A percentile compares a stretch with the other conserved stretches of the same genome.
These are phyloP conservation scores for Asterophora parasitica DNA, from an alignment of 768 basidiomycete genomes.

Conservation along the genomic window DNA sequence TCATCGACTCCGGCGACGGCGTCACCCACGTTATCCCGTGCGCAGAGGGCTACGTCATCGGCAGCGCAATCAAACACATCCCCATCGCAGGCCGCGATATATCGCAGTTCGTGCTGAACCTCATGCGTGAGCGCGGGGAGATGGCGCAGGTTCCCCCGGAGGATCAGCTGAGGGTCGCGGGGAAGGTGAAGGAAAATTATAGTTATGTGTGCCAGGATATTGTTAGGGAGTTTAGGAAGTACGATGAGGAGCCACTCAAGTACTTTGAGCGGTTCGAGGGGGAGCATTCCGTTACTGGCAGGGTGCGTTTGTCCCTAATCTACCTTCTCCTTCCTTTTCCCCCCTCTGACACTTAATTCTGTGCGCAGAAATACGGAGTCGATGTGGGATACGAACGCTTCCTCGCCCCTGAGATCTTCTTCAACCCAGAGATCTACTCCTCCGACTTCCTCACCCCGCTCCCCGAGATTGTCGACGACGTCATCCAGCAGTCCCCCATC, in stretches of 20 bases:
- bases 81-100: constrained; percentile 98
- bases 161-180: constrained; percentile 87
- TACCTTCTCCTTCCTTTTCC: too few species aligned
- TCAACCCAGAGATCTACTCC: constrained; percentile 98
- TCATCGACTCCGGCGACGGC: constrained; percentile 98
- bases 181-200: constrained; percentile 96
- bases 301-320: too few species aligned
- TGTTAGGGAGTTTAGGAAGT: constrained; percentile 97
- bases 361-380: constrained; percentile 77
- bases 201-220: constrained; percentile 99
- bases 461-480: constrained; percentile 92
- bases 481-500: constrained; percentile 94
- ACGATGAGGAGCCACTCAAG: constrained; percentile 93
- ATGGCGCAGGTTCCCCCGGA: constrained; percentile 88
- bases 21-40: constrained; percentile 97
- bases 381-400: constrained; percentile 99
- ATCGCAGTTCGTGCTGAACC: constrained; percentile 91
- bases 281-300: constrained; percentile 87
- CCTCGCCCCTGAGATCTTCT: constrained; percentile 98
- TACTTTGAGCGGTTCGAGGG: constrained; percentile 92
- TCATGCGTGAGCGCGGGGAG: constrained; percentile 94
- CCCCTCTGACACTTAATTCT: too few species aligned
- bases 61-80: constrained; percentile 97
- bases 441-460: constrained; percentile 97
- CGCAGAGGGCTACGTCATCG: constrained; percentile 98